phyloP scores from a whole-genome alignment of 148 eudicot genomes.

The Camellia sinensis region DNA sequence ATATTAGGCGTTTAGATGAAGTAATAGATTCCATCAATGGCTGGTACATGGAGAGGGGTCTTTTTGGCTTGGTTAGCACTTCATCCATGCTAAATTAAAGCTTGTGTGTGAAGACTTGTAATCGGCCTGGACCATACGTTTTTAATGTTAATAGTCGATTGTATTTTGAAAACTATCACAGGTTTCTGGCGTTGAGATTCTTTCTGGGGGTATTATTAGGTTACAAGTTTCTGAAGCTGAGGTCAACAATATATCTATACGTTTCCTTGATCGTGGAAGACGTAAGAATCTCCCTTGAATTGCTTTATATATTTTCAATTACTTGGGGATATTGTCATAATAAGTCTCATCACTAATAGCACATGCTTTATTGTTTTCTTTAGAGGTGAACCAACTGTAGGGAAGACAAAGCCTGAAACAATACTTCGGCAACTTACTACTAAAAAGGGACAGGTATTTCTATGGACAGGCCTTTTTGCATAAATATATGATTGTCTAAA shows the following conservation, averaged over 20 bases:
- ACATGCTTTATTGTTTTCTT: slow-evolving; percentile 19
- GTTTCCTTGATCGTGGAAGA: slow-evolving; percentile 86
- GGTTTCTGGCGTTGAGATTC: slow-evolving; percentile 95
- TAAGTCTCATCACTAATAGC: slow-evolving; percentile 12
- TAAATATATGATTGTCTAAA: background rate
- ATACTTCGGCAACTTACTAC: slow-evolving; percentile 96
- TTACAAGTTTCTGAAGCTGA: slow-evolving; percentile 96
- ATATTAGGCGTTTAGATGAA: slow-evolving; percentile 85
- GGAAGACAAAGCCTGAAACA: slow-evolving; percentile 98
- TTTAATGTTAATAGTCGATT: background rate
- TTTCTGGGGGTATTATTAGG: slow-evolving; percentile 92
- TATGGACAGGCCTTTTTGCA: background rate
- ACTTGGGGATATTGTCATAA: background rate
- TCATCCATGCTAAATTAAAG: background rate
- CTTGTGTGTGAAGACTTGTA: slow-evolving; percentile 3
- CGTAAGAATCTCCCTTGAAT: slow-evolving; percentile 47
- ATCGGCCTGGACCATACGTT: background rate
- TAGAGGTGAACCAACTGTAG: slow-evolving; percentile 93
- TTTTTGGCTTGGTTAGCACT: slow-evolving; percentile 91
- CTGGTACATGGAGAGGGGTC: slow-evolving; percentile 99
- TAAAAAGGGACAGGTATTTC: slow-evolving; percentile 88
- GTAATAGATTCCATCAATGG: slow-evolving; percentile 87
- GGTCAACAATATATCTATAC: slow-evolving; percentile 86
- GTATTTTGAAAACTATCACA: slow-evolving; percentile 23
- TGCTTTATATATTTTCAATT: background rate